These are phyloP conservation scores for Cornus kousa DNA, from an alignment of 148 eudicot genomes.

Conservation along the genomic window DNA sequence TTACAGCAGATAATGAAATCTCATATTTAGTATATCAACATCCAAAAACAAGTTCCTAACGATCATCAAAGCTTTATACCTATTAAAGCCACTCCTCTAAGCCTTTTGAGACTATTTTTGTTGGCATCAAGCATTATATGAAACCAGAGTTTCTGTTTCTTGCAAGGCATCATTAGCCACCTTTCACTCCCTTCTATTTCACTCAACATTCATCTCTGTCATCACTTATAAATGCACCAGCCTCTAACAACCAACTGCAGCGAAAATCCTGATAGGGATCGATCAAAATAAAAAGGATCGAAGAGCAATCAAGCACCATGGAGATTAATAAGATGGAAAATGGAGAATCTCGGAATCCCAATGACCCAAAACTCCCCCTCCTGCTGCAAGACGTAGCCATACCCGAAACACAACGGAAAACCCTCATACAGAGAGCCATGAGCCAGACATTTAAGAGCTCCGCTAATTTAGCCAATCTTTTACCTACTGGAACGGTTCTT, in stretches of 20 bases:
- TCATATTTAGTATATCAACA: no score
- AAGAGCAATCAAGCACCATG: constrained; percentile 16
- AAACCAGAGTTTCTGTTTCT: constrained; percentile 34
- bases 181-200: constrained; percentile 32
- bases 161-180: constrained; percentile 21
- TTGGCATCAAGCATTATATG: background rate
- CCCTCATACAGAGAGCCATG: constrained; percentile 47
- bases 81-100: background rate
- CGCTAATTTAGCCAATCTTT: constrained; percentile 61
- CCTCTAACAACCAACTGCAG: no score
- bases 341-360: constrained; percentile 16
- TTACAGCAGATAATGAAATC: no score
- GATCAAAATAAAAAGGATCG: no score
- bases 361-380: constrained; percentile 47
- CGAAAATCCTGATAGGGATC: no score
- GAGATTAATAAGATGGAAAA: constrained; percentile 22
- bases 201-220: constrained; percentile 19
- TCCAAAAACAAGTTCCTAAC: no score
- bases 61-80: no score
- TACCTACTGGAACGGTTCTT: constrained; percentile 72
- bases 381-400: constrained; percentile 16
- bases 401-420: constrained; percentile 35
- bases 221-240: no score
- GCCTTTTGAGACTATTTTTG: background rate
- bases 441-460: constrained; percentile 70